A percentile compares a stretch with the other conserved stretches of the same genome.
These are phyloP conservation scores for Citeromyces hawaiiensis DNA, from an alignment of 1,139 yeast species.

Conservation along the genomic window DNA sequence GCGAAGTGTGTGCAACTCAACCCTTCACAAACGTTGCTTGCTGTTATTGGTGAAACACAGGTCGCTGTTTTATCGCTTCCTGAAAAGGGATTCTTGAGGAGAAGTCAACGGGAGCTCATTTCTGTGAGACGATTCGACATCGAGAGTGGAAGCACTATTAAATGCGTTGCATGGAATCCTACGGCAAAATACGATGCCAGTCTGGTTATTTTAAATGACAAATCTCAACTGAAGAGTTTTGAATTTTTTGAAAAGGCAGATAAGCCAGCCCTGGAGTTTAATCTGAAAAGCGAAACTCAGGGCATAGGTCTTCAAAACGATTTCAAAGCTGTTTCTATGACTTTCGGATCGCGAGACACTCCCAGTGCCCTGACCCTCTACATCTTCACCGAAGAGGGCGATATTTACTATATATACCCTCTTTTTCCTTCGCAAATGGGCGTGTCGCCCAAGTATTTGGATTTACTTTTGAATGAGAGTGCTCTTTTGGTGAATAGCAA, in stretches of 20 bases:
- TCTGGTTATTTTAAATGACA: constrained; percentile 23
- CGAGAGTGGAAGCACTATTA: constrained; percentile 6
- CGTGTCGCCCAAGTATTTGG: constrained; percentile 20
- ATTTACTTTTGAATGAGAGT: constrained; percentile 27
- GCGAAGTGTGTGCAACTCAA: constrained; percentile 6
- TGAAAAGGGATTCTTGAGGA: constrained; percentile 5
- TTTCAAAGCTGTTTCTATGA: constrained; percentile 26
- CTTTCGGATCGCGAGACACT: constrained; percentile 28
- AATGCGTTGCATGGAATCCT: constrained; percentile 29
- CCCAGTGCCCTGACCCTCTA: constrained; percentile 30
- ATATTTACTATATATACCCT: constrained; percentile 41
- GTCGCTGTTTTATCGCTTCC: constrained; percentile 7
- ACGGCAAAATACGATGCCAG: constrained; percentile 24
- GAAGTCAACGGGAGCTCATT: not conserved
- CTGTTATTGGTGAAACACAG: constrained; percentile 5
- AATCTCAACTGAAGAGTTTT: constrained; percentile 7
- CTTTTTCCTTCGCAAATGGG: constrained; percentile 31
- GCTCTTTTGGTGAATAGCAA: constrained; percentile 10
- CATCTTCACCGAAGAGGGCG: constrained; percentile 36
- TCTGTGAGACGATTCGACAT: constrained; percentile 3
- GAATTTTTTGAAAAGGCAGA: not conserved
- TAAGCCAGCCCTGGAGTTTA: not conserved
- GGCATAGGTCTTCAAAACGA: constrained; percentile 5
- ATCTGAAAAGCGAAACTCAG: not conserved
- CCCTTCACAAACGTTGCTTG: constrained; percentile 8